Evolutionary conservation across 2,329 filamentous ascomycete species (phyloP).

Genomic region (Colletotrichum shisoi): DNA sequence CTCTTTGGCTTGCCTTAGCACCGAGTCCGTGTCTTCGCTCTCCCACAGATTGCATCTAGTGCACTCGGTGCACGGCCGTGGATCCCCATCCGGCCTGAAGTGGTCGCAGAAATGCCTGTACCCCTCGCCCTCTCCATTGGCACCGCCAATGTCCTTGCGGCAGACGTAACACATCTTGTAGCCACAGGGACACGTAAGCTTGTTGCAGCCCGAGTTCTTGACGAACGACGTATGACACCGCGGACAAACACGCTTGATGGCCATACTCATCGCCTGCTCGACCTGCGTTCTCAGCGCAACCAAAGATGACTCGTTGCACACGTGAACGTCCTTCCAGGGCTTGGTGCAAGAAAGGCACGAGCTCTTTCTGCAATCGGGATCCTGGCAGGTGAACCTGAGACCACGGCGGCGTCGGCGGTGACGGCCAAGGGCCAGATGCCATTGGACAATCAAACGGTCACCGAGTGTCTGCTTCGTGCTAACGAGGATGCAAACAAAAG

Average conservation of each 20-base stretch:
- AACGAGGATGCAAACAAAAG: constrained; percentile 55
- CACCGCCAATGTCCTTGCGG: constrained; percentile 72
- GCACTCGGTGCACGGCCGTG: constrained; percentile 77
- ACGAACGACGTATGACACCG: constrained; percentile 91
- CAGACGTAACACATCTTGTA: constrained; percentile 99
- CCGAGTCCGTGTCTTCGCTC: constrained; percentile 74
- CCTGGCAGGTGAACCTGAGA: constrained; percentile 79
- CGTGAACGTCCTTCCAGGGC: constrained; percentile 85
- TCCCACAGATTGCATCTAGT: constrained; percentile 82
- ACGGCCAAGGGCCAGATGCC: constrained; percentile 69
- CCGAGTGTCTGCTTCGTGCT: constrained; percentile 55
- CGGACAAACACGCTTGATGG: constrained; percentile 93
- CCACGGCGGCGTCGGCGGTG: constrained; percentile 75
- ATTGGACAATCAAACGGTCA: constrained; percentile 54
- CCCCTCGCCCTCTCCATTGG: constrained; percentile 64
- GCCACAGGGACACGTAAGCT: constrained; percentile 92
- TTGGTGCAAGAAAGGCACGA: constrained; percentile 87
- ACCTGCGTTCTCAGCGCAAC: constrained; percentile 86
- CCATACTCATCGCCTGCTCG: constrained; percentile 91
- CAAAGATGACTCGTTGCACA: constrained; percentile 84
- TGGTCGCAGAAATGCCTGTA: constrained; percentile 97
- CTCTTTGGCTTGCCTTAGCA: constrained; percentile 72
- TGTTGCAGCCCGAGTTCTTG: constrained; percentile 94
- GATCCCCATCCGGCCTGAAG: constrained; percentile 82
- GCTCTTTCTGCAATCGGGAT: constrained; percentile 69